Evolutionary conservation across 805 yeast species (phyloP).

Genomic region (Alloascoidea hylecoeti): DNA sequence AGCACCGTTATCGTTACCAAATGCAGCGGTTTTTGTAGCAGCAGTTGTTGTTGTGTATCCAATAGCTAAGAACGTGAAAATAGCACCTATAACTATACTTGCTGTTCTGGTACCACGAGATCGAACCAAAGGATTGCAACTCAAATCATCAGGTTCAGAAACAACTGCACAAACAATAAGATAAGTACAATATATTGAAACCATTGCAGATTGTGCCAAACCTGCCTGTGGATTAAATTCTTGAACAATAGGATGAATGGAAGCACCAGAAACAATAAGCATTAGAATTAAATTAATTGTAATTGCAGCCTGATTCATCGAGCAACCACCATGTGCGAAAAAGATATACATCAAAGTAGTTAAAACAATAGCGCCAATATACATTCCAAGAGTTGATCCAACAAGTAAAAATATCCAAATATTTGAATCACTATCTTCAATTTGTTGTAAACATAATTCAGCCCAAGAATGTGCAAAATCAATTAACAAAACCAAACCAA

Average conservation of each 20-base stretch:
- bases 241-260: conserved; percentile 74
- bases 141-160: conserved; percentile 88
- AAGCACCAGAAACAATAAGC: conserved; percentile 48
- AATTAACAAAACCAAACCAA: conserved; percentile 80
- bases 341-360: conserved; percentile 69
- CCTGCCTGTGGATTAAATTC: conserved; percentile 94
- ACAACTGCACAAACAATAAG: conserved; percentile 86
- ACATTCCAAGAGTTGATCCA: conserved; percentile 84
- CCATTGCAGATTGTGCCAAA: conserved; percentile 93
- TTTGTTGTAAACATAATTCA: conserved; percentile 82
- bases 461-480: conserved; percentile 99
- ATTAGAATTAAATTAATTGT: conserved; percentile 59
- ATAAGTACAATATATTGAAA: conserved; percentile 85
- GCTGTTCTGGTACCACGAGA: conserved; percentile 84
- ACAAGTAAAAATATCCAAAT: conserved; percentile 74
- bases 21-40: conserved; percentile 61
- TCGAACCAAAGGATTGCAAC: conserved; percentile 85
- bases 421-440: conserved; percentile 57
- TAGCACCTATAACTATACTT: conserved; percentile 77
- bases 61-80: conserved; percentile 87
- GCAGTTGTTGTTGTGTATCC: conserved; percentile 97
- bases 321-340: conserved; percentile 72
- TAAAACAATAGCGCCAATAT: conserved; percentile 55
- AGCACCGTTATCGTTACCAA: conserved; percentile 25
- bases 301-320: conserved; percentile 82